phyloP scores from a whole-genome alignment of 2,329 filamentous ascomycete species.

The Penicillium oxalicum region DNA sequence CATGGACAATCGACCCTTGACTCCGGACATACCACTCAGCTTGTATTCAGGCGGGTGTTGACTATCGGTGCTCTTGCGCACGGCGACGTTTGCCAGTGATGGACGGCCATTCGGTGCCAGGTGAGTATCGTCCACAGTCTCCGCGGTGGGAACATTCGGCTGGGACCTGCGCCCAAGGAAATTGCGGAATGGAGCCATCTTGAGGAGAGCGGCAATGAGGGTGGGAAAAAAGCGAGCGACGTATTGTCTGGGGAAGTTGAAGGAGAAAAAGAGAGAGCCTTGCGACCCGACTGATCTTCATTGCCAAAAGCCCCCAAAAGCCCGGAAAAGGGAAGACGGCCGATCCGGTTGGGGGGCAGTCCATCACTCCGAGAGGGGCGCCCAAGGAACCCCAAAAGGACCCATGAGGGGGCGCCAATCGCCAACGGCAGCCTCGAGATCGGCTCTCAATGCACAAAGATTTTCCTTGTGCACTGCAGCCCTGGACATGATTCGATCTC shows the following conservation, averaged over 20 bases:
- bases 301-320: neutral
- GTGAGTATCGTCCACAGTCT: conserved; percentile 50
- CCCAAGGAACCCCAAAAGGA: too few relatives aligned
- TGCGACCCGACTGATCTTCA: neutral
- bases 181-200: conserved; percentile 66
- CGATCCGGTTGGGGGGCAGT: too few relatives aligned
- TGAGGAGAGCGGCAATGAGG: conserved; percentile 10
- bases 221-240: neutral
- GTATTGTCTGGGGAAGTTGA: neutral
- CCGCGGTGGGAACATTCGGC: conserved; percentile 31
- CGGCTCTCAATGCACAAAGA: too few relatives aligned
- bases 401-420: too few relatives aligned
- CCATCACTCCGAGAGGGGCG: too few relatives aligned
- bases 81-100: conserved; percentile 47
- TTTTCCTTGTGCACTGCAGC: neutral
- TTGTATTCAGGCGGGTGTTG: conserved; percentile 66
- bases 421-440: too few relatives aligned
- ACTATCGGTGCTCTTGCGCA: conserved; percentile 57
- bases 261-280: neutral
- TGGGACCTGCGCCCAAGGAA: conserved; percentile 60
- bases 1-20: neutral
- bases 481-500: neutral
- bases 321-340: neutral
- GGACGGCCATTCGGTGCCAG: conserved; percentile 43
- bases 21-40: conserved; percentile 60